These are phyloP conservation scores for Kwoniella newhampshirensis DNA, from an alignment of 768 basidiomycete species.

Conservation along the genomic window DNA sequence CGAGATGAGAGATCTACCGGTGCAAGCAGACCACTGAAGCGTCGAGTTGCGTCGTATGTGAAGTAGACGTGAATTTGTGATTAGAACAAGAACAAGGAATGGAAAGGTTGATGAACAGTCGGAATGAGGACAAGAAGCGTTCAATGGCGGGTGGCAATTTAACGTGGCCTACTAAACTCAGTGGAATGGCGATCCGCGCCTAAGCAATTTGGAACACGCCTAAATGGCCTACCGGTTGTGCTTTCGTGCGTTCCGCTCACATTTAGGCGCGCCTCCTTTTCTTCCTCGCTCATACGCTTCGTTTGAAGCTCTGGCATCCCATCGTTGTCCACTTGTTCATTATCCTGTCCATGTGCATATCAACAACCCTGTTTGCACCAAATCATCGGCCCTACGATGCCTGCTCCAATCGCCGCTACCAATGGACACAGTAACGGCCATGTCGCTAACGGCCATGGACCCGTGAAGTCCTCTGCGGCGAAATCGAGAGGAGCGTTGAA, in stretches of 20 bases:
- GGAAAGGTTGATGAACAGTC: neutral
- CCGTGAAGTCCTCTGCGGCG: conserved; percentile 35
- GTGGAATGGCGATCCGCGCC: too few relatives aligned
- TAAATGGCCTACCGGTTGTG: too few relatives aligned
- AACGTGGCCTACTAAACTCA: too few relatives aligned
- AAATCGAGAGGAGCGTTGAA: conserved; percentile 46
- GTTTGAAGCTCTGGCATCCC: too few relatives aligned
- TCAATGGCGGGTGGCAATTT: too few relatives aligned
- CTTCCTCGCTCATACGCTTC: too few relatives aligned
- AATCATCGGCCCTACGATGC: too few relatives aligned
- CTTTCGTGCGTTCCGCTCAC: neutral
- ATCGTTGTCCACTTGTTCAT: too few relatives aligned
- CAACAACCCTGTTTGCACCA: neutral
- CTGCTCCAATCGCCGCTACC: conserved; percentile 17
- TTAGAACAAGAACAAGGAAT: conserved; percentile 1
- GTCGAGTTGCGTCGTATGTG: too few relatives aligned
- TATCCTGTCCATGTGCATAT: neutral
- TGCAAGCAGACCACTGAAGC: too few relatives aligned
- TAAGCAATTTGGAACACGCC: too few relatives aligned
- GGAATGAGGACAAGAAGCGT: too few relatives aligned
- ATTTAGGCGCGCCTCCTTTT: neutral
- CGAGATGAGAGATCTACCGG: conserved; percentile 2
- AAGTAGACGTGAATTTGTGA: conserved; percentile 2
- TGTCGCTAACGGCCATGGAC: conserved; percentile 32
- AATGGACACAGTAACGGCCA: conserved; percentile 24